Base-by-base conservation (phyloP, 352 stramenopile genomes). In the Chrysophaeum taylorii region DNA sequence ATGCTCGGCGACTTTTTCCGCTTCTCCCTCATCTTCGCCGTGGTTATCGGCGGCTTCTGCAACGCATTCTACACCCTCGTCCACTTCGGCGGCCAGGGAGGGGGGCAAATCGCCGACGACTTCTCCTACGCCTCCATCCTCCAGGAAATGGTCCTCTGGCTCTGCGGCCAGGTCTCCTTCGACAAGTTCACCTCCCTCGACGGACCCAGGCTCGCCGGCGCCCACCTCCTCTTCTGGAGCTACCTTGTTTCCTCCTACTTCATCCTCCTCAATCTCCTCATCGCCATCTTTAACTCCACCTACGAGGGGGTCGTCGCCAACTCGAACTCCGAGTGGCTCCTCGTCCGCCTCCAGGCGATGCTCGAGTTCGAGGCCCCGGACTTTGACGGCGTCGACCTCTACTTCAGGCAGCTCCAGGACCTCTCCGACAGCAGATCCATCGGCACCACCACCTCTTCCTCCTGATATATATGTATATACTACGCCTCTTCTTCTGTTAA, bases 211-310 rank as follows among this genome's bases (percentile, higher is more conserved):
- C 31, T 57, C 45, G 45, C 31, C 45, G 45, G 45, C 45, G 45
- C 45, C 45, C 18, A 57, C 7, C 7, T 57, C 9, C 23, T 57
- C 45, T 57, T 57, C 45, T 57, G 45, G 45, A 9, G 18, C 45
- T 57, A 27, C 45, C 9, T 57, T 25, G 45, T 18, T 9, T 33
- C 45, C 12, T 18, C 45, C 18, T 57, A 57, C 45, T 57, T 57
- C 23, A 27, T 57, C 45, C 45, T 57, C 23, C 12, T 57, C 45
- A 57, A 57, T 25, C 45, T 57, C 45, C 45, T 57, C 45, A 57
- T 57, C 45, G 45, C 45, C 12, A 57, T 57, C 23, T 57, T 57
- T 25, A 57, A 57, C 45, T 18, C 9, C 12, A 57, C 45, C 9
- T 57, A 27, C 31, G 45, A 57, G 9, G 45, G 31, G 18, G 23